Evolutionary conservation across 495 filamentous ascomycete species (phyloP).

Genomic region (Penicillium coprophilum): DNA sequence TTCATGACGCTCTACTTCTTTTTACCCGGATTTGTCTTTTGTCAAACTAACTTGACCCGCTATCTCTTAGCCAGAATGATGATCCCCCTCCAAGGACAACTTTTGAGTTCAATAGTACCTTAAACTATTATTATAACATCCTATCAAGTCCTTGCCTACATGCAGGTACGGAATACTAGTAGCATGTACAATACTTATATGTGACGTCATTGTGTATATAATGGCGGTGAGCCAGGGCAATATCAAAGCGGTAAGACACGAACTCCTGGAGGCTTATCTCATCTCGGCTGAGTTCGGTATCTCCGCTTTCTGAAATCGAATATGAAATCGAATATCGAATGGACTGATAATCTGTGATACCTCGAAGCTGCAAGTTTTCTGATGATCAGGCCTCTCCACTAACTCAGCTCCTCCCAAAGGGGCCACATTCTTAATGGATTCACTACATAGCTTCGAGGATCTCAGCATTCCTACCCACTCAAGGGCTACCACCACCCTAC

Average conservation of each 20-base stretch:
- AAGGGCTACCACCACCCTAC: conserved; percentile 31
- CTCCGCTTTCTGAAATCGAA: conserved; percentile 6
- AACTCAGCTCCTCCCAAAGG: conserved; percentile 17
- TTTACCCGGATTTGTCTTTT: not conserved
- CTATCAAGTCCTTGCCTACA: not conserved
- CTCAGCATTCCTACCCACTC: conserved; percentile 44
- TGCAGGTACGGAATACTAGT: not conserved
- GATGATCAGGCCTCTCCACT: conserved; percentile 15
- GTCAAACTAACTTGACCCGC: not conserved
- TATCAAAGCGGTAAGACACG: not conserved
- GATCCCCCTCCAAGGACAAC: not conserved
- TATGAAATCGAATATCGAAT: not conserved
- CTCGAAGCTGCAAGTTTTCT: conserved; percentile 9
- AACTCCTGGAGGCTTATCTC: conserved; percentile 1
- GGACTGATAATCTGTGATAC: conserved; percentile 15
- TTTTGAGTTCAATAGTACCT: not conserved
- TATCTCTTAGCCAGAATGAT: conserved; percentile 3
- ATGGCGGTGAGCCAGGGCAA: not conserved
- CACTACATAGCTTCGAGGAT: conserved; percentile 29
- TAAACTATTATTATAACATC: not conserved
- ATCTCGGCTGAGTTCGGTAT: conserved; percentile 8
- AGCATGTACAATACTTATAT: not conserved
- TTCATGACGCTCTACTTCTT: not conserved
- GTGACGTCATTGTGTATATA: not conserved
- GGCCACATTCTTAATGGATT: conserved; percentile 38